Percentiles rank a stretch among this genome's conserved stretches.
These are phyloP conservation scores for Coemansia asiatica DNA, from an alignment of 192 early-diverging fungal genomes.

Conservation along the genomic window DNA sequence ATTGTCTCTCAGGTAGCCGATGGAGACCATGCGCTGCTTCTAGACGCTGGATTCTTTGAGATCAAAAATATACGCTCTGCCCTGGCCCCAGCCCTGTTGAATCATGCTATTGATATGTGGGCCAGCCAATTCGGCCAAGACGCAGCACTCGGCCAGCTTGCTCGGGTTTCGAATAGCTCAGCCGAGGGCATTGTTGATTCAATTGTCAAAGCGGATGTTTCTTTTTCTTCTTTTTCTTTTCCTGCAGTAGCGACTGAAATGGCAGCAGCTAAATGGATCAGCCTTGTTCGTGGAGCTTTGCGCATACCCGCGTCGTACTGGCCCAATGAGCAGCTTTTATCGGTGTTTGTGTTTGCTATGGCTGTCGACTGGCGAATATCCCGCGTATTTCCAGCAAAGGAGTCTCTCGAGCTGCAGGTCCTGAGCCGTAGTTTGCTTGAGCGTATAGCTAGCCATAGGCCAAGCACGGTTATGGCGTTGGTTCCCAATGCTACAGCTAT, in stretches of 20 bases:
- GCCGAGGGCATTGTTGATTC: neutral
- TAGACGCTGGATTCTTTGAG: constrained; percentile 39
- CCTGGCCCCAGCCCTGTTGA: constrained; percentile 18
- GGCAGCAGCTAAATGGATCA: constrained; percentile 20
- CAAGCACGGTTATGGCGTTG: constrained; percentile 6
- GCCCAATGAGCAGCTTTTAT: constrained; percentile 13
- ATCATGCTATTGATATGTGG: constrained; percentile 12
- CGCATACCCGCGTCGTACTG: constrained; percentile 38
- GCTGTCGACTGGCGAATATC: constrained; percentile 28
- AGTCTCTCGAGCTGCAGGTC: constrained; percentile 8
- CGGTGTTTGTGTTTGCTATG: constrained; percentile 30
- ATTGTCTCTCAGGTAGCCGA: constrained; percentile 7
- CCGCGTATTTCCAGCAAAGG: constrained; percentile 4
- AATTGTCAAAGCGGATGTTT: neutral
- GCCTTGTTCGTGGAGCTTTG: constrained; percentile 24
- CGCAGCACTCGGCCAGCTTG: neutral
- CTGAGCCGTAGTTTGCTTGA: constrained; percentile 16
- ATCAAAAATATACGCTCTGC: constrained; percentile 19
- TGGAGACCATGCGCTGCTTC: constrained; percentile 19
- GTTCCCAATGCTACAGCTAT: constrained; percentile 4
- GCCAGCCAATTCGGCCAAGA: constrained; percentile 2
- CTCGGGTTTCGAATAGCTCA: neutral
- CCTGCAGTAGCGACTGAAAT: neutral
- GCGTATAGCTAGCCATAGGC: constrained; percentile 13
- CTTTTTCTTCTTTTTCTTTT: neutral